A percentile compares a stretch with the other conserved stretches of the same genome.
These are phyloP conservation scores for Skeletonema potamos DNA, from an alignment of 108 stramenopile genomes.

Conservation along the genomic window DNA sequence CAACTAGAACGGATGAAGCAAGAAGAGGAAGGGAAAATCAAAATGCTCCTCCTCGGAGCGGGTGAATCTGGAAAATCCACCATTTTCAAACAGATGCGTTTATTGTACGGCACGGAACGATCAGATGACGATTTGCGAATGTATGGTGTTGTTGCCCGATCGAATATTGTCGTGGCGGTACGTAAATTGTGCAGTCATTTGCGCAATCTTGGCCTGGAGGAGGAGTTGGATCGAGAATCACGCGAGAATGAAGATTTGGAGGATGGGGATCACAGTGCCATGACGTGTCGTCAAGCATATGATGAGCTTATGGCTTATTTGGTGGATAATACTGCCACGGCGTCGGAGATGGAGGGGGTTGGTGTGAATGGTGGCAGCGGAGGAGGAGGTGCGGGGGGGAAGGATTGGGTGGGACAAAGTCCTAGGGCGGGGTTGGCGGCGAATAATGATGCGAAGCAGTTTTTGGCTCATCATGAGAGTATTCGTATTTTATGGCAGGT, in stretches of 20 bases:
- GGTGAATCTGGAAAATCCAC: constrained; percentile 99
- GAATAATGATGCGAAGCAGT: constrained; percentile 84
- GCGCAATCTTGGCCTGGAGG: constrained; percentile 63
- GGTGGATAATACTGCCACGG: constrained; percentile 69
- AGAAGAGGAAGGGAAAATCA: constrained; percentile 73
- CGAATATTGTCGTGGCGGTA: constrained; percentile 78
- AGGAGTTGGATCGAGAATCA: constrained; percentile 64
- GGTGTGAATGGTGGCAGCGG: no score
- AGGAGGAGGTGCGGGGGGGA: constrained; percentile 30
- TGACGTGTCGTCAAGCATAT: constrained; percentile 74
- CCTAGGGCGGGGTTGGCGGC: constrained; percentile 78
- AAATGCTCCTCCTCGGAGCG: constrained; percentile 97
- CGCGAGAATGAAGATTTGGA: constrained; percentile 30
- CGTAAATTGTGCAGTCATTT: constrained; percentile 74
- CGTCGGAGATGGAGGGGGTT: constrained; percentile 22
- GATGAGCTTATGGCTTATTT: constrained; percentile 49
- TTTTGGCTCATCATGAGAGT: constrained; percentile 73
- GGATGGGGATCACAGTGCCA: constrained; percentile 34
- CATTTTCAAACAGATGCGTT: constrained; percentile 95
- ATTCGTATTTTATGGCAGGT: constrained; percentile 87
- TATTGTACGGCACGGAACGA: constrained; percentile 69
- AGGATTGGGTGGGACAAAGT: constrained; percentile 88
- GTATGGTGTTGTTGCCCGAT: constrained; percentile 86
- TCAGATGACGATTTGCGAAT: constrained; percentile 79
- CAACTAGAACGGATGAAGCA: constrained; percentile 13